Evolutionary conservation across 2,329 filamentous ascomycete species (phyloP), one percentile per base, ranked within the genome.

Genomic region (Metarhizium brunneum): DNA sequence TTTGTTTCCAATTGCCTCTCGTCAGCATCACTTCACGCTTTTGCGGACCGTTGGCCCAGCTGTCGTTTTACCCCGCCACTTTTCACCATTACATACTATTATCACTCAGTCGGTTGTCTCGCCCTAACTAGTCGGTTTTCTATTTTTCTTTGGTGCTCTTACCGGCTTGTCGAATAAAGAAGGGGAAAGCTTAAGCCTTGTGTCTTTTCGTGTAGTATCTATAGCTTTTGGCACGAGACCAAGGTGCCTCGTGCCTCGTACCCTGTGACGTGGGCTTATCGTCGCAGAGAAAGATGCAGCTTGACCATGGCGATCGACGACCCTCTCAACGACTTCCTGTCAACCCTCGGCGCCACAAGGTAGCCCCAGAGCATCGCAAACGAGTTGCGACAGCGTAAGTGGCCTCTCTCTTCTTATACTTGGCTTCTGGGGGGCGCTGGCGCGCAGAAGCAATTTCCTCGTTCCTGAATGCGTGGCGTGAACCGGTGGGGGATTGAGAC

Each of bases 321-420:
- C 63, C 65, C 43, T 61, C 61, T 35, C 66, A 73, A 54, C 71
- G 76, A 54, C 67, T 79, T 59, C 75, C 76, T 32, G 76, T 79
- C 59, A 78, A 79, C 61, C 75, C 76, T 52, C 73, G 76, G 51
- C 70, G 75, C 53, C 71, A 76, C 60, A 76, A 76, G 65, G 76
- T 79, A 52, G 64, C 72, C 29, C 69, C 72, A 4, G 74, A 76
- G 50, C 65, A 76, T 58, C 71, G 76, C 53, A 78, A 78, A 64
- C 72, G 76, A 48, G 76, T 79, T 50, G 69, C 71, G 16, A 76
- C 73, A 55, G 76, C 76, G 76, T 79, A 67, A 55, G 60, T 61
- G 43, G 36, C 14, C 14, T 8, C 18, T 30, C 30, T 30, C 30
- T 16, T 29, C 16, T 48, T 20, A 20, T 51, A 16, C 11, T 38